Conservation (phyloP, 441 rosid species). For the Capsella rubella region DNA sequence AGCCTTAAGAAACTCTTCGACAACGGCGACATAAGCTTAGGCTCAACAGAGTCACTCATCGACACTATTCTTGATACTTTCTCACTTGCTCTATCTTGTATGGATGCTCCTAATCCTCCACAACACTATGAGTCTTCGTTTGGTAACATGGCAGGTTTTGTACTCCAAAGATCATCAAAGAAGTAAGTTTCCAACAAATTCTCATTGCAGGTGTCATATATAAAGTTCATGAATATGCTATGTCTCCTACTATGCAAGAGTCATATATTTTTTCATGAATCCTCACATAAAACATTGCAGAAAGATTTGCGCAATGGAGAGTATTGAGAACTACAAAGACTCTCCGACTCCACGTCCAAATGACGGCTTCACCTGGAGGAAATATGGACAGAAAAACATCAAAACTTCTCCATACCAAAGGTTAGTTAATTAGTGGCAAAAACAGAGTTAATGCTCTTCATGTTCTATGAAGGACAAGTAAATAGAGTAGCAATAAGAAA, state of each 20-base stretch:
- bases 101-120: neutral
- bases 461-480: neutral
- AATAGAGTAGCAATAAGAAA: too few relatives aligned
- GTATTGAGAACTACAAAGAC: neutral
- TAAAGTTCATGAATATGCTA: neutral
- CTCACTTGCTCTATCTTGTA: neutral
- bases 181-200: neutral
- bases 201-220: neutral
- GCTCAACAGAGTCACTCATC: neutral
- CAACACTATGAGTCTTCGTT: neutral
- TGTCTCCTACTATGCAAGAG: neutral
- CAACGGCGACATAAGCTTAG: neutral
- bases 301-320: neutral
- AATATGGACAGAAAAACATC: conserved; percentile 41
- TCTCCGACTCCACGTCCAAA: neutral
- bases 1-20: neutral
- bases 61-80: conserved; percentile 16
- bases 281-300: neutral
- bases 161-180: neutral
- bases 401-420: conserved; percentile 19
- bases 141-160: neutral
- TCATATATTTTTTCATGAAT: too few relatives aligned
- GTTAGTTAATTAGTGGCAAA: neutral
- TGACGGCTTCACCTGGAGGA: conserved; percentile 32
- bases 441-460: neutral